Evolutionary conservation across 108 stramenopile species (phyloP).

Genomic region (Aurantiochytrium sp.): DNA sequence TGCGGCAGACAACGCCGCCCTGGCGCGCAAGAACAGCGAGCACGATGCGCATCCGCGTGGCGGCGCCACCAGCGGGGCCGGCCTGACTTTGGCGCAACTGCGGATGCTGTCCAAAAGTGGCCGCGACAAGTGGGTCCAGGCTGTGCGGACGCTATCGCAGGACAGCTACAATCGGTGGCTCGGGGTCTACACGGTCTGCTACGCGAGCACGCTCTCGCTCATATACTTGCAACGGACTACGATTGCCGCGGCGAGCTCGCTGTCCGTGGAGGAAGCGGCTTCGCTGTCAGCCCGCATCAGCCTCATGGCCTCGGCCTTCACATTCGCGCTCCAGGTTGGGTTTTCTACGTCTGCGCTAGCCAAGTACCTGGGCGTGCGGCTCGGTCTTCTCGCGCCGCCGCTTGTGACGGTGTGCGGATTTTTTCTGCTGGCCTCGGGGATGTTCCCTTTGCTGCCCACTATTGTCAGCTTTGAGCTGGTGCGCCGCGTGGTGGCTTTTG

Average conservation of each 20-base stretch:
- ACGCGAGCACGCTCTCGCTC: background rate
- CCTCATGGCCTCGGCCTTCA: background rate
- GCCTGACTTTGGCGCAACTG: too few relatives aligned
- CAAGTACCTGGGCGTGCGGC: background rate
- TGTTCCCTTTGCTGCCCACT: background rate
- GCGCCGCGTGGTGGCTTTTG: background rate
- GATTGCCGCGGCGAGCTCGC: background rate
- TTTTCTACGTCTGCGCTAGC: background rate
- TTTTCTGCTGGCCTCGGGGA: background rate
- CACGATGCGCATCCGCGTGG: too few relatives aligned
- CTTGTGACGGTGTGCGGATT: background rate
- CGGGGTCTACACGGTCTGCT: background rate
- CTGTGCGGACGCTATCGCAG: background rate
- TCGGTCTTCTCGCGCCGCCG: background rate
- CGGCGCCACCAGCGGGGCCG: too few relatives aligned
- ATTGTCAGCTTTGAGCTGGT: background rate
- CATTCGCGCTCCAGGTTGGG: background rate
- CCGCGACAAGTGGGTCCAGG: background rate
- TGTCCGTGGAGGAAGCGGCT: background rate
- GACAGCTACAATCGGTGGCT: background rate
- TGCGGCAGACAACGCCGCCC: too few relatives aligned
- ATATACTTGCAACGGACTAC: background rate
- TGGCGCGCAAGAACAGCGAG: too few relatives aligned
- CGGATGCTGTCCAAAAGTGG: too few relatives aligned
- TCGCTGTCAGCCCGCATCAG: background rate